These are phyloP conservation scores for Alloascoidea africana DNA, from an alignment of 805 yeast species.

Conservation along the genomic window DNA sequence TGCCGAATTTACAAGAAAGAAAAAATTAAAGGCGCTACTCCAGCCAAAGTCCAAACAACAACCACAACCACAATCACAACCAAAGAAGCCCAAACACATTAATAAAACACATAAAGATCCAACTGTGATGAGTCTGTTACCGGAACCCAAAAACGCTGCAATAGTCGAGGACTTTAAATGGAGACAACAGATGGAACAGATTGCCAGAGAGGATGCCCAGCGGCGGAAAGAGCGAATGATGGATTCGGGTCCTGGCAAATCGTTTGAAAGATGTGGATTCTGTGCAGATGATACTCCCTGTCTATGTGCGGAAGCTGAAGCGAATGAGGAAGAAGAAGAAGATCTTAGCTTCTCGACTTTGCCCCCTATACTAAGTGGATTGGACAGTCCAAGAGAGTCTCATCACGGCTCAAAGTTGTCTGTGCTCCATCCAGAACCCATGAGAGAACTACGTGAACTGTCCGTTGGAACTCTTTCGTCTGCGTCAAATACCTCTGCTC, in stretches of 20 bases:
- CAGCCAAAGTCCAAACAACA: constrained; percentile 5
- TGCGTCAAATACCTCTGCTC: neutral
- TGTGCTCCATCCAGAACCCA: constrained; percentile 51
- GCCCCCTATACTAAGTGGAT: neutral
- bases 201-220: neutral
- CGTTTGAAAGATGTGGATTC: constrained; percentile 76
- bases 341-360: neutral
- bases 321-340: neutral
- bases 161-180: neutral
- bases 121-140: too few species aligned
- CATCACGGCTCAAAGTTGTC: constrained; percentile 25
- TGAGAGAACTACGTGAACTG: constrained; percentile 26
- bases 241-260: neutral
- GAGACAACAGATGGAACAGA: neutral
- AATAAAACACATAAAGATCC: too few species aligned
- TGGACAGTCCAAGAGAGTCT: constrained; percentile 11
- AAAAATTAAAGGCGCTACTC: constrained; percentile 2
- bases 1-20: constrained; percentile 15
- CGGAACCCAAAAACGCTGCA: neutral
- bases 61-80: too few species aligned
- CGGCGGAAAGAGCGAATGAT: constrained; percentile 13
- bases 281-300: constrained; percentile 89
- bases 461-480: neutral
- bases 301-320: constrained; percentile 69
- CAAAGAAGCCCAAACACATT: neutral